phyloP scores from a whole-genome alignment of 306 rosid genomes.

The Oxytropis ochrocephala region DNA sequence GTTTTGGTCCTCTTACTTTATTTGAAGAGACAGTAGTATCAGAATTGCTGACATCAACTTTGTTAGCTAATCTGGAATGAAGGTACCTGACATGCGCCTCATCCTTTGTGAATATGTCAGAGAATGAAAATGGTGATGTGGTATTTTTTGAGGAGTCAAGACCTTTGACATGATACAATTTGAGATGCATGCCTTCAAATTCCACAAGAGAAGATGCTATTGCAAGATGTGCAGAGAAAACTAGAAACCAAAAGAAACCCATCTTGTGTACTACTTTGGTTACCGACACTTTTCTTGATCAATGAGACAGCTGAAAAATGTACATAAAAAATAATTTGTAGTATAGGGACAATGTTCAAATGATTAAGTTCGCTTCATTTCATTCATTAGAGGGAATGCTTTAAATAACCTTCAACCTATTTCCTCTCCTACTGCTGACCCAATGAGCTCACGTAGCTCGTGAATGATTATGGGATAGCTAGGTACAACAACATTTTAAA shows the following conservation, averaged over 20 bases:
- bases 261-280: conserved; percentile 13
- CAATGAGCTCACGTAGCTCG: background rate
- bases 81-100: conserved; percentile 33
- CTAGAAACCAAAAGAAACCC: conserved; percentile 35
- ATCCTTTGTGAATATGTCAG: conserved; percentile 33
- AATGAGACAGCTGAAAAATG: background rate
- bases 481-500: conserved; percentile 18
- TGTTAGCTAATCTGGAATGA: conserved; percentile 22
- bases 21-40: conserved; percentile 15
- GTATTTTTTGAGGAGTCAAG: conserved; percentile 24
- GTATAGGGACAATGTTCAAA: conserved; percentile 2
- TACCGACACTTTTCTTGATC: conserved; percentile 20
- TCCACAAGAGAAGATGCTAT: conserved; percentile 26
- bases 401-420: conserved; percentile 15
- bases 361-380: background rate
- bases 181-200: conserved; percentile 41
- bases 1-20: conserved; percentile 12
- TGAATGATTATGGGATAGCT: background rate
- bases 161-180: conserved; percentile 21
- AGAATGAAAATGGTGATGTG: conserved; percentile 4
- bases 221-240: conserved; percentile 36
- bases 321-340: background rate
- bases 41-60: background rate
- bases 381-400: background rate
- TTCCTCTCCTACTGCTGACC: background rate